Base-by-base conservation (phyloP, 225 moss, liverwort and hornwort genomes). In the Pleurozium schreberi region DNA sequence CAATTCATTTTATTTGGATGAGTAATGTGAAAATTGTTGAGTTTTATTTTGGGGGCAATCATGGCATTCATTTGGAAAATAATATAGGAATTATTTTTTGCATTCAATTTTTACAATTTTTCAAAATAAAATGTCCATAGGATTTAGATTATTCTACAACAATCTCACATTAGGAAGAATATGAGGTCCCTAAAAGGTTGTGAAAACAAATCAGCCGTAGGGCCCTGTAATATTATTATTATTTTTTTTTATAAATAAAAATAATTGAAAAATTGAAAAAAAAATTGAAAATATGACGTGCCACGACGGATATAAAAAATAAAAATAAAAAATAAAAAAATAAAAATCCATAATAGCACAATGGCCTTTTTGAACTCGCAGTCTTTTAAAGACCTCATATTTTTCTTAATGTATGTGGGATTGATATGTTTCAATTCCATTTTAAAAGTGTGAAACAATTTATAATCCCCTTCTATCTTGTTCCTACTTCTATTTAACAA, bases 131-230 rank as follows among this genome's bases (percentile, higher is more conserved):
- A 30, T 74, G 6, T 18, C 6, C 4, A 47, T 10, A 74, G 5
- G 18, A 0, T 18, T 47, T 47, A 18, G 17, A 47, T 47, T 47
- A 47, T 18, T 73, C 6, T 28, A 2, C 45, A 73, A 73, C 28
- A 16, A 43, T 10, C 1, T 28, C 45, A 73, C 18, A 1, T 0
- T 1, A 10, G 17, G 15, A n/a, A n/a, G n/a, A n/a, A n/a, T n/a
- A n/a, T n/a, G n/a, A n/a, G n/a, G n/a, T n/a, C n/a, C n/a, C n/a
- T n/a, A n/a, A n/a, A n/a, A n/a, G n/a, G n/a, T n/a, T n/a, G n/a
- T n/a, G n/a, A n/a, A n/a, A n/a, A n/a, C n/a, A n/a, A n/a, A n/a
- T n/a, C n/a, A n/a, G n/a, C n/a, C n/a, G n/a, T n/a, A n/a, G n/a
- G n/a, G n/a, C n/a, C n/a, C n/a, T n/a, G n/a, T n/a, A n/a, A n/a